Evolutionary conservation across 768 basidiomycete genomes (phyloP).

Genomic region (Trichaptum fuscoviolaceum): DNA sequence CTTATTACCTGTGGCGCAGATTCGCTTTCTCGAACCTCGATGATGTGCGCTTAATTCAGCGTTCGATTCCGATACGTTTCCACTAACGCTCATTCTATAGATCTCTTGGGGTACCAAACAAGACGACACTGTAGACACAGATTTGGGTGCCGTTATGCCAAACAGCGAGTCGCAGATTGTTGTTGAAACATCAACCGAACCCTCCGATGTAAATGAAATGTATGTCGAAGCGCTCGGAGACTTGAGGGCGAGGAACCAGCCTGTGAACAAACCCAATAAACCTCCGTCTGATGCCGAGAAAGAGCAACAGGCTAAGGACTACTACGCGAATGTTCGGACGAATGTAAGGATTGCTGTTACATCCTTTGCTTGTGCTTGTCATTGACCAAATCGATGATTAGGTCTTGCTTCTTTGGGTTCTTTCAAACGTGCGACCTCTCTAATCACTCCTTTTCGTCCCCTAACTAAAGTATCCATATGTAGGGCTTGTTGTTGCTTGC

Average conservation of each 20-base stretch:
- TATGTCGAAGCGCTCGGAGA: conserved; percentile 83
- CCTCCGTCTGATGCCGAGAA: conserved; percentile 49
- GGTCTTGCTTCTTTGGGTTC: conserved; percentile 74
- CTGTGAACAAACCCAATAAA: conserved; percentile 24
- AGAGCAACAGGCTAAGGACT: conserved; percentile 74
- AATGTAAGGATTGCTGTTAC: conserved; percentile 39
- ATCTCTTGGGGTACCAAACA: conserved; percentile 98
- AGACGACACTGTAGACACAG: conserved; percentile 62
- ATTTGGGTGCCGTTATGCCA: conserved; percentile 80
- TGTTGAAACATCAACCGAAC: conserved; percentile 78
- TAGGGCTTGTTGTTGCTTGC: conserved; percentile 66
- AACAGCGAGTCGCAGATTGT: conserved; percentile 80
- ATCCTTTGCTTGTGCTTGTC: background rate
- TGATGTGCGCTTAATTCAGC: conserved; percentile 47
- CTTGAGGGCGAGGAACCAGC: conserved; percentile 51
- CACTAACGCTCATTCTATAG: conserved; percentile 28
- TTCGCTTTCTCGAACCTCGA: conserved; percentile 85
- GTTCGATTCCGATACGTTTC: conserved; percentile 2
- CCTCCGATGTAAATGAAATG: conserved; percentile 75
- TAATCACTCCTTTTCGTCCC: background rate
- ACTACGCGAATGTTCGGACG: conserved; percentile 83
- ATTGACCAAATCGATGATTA: conserved; percentile 23
- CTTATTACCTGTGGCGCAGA: conserved; percentile 34
- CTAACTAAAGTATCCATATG: background rate
- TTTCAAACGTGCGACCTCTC: conserved; percentile 62